Base-by-base conservation (phyloP, 306 rosid genomes). In the Mimosa pudica region DNA sequence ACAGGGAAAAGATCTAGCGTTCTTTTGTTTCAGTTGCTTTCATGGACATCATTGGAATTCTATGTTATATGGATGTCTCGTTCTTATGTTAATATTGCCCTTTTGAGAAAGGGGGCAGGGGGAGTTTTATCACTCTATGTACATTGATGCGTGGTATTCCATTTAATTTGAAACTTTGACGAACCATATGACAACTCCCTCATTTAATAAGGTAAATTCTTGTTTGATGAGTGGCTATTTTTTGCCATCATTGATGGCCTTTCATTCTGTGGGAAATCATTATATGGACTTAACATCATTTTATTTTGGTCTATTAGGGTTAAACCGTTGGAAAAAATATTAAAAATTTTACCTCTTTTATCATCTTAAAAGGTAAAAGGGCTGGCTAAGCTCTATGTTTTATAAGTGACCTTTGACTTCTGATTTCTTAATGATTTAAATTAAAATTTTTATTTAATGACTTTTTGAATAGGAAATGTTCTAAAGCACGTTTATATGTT, bases 1-100 rank as follows among this genome's bases (percentile, higher is more conserved):
- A 77, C 77, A 82, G 76, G 80, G 81, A 85, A 84, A 57, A 65
- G 77, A n/a, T 72, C 38, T 35, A 63, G 14, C 62, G 76, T 5
- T 52, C 44, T 60, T 82, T 65, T 54, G 70, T 67, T 84, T 75
- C 76, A 71, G 73, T 61, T 68, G 72, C 78, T 66, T 78, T 80
- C 77, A 20, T 83, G 79, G 60, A 54, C 51, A 42, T 51, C 30
- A 24, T 55, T 71, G 60, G 52, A 38, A 48, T 74, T 68, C 71
- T 71, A 18, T 80, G 61, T 80, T 78, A 75, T 73, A 58, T 85
- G 71, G 80, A 75, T 77, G 77, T 79, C 77, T 45, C 36, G 12
- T 57, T 57, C 63, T 57, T 57, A 8, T 57, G 33, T 58, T 58
- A 63, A 63, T 73, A 85, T 76, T 78, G 41, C 64, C 35, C 35